Evolutionary conservation across 192 early-diverging fungal species (phyloP).

Genomic region (Podila epigama): DNA sequence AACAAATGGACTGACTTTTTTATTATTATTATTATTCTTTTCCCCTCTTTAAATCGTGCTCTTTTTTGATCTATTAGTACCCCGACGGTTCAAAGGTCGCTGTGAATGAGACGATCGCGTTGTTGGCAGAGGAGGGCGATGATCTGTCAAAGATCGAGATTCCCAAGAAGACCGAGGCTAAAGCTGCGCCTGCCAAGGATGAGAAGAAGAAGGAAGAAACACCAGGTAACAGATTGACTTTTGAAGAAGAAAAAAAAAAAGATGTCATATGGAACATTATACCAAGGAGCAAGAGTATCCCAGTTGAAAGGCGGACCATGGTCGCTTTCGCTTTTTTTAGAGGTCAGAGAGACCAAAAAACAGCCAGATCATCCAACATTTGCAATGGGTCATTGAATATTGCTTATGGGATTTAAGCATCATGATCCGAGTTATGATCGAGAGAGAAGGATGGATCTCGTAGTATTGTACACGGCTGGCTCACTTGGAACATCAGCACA

Average conservation of each 20-base stretch:
- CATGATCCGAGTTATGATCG: too few species aligned
- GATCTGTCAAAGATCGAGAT: constrained; percentile 81
- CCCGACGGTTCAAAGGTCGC: constrained; percentile 74
- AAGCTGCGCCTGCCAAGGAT: constrained; percentile 35
- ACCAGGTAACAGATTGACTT: constrained; percentile 7
- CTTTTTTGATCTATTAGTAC: constrained; percentile 29
- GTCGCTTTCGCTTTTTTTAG: too few species aligned
- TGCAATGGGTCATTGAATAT: too few species aligned
- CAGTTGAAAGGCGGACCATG: too few species aligned
- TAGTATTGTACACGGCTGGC: too few species aligned
- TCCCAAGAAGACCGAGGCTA: constrained; percentile 49
- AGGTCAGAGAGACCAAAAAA: too few species aligned
- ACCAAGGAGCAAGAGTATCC: not conserved
- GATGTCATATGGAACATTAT: too few species aligned
- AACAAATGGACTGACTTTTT: not conserved
- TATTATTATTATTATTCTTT: not conserved
- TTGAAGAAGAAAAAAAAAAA: not conserved
- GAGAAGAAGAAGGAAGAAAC: constrained; percentile 48
- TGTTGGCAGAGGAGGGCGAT: constrained; percentile 90
- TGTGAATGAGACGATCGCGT: constrained; percentile 80
- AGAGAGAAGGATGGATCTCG: too few species aligned
- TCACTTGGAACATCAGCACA: too few species aligned
- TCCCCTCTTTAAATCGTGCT: too few species aligned
- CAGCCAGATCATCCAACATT: too few species aligned
- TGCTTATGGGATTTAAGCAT: too few species aligned